A percentile compares a stretch with the other conserved stretches of the same genome.
phyloP scores from a whole-genome alignment of 306 rosid species.

The Medicago arabica region DNA sequence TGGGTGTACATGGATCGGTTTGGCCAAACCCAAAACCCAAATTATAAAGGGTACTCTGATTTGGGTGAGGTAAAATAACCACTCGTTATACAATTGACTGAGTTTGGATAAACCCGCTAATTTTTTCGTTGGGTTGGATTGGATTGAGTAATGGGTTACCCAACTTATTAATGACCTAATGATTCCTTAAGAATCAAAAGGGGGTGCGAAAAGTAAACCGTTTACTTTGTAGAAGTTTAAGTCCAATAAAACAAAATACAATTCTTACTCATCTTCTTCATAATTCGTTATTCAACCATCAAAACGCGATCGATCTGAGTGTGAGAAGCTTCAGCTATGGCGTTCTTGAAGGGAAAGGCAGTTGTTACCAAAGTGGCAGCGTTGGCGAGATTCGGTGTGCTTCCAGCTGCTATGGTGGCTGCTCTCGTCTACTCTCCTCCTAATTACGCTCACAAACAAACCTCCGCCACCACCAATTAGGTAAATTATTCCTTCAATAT shows the following conservation, averaged over 20 bases:
- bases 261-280: not conserved
- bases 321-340: slow-evolving; percentile 20
- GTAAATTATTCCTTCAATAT: not conserved
- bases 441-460: slow-evolving; percentile 27
- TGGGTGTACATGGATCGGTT: too few relatives aligned
- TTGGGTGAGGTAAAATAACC: too few relatives aligned
- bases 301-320: not conserved
- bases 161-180: too few relatives aligned
- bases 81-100: too few relatives aligned
- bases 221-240: not conserved
- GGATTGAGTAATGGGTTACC: too few relatives aligned
- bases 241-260: not conserved
- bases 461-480: slow-evolving; percentile 38
- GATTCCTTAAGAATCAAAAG: too few relatives aligned
- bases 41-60: too few relatives aligned
- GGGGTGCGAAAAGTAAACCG: not conserved
- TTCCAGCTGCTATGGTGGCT: slow-evolving; percentile 50
- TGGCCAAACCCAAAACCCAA: too few relatives aligned
- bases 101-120: too few relatives aligned
- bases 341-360: slow-evolving; percentile 50
- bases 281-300: not conserved
- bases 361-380: slow-evolving; percentile 44
- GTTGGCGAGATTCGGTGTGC: slow-evolving; percentile 39
- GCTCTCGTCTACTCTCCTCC: slow-evolving; percentile 54
- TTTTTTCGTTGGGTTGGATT: too few relatives aligned